Evolutionary conservation across 331 rosid genomes (phyloP), one percentile per base, ranked within the genome.

Genomic region (Cydonia oblonga): DNA sequence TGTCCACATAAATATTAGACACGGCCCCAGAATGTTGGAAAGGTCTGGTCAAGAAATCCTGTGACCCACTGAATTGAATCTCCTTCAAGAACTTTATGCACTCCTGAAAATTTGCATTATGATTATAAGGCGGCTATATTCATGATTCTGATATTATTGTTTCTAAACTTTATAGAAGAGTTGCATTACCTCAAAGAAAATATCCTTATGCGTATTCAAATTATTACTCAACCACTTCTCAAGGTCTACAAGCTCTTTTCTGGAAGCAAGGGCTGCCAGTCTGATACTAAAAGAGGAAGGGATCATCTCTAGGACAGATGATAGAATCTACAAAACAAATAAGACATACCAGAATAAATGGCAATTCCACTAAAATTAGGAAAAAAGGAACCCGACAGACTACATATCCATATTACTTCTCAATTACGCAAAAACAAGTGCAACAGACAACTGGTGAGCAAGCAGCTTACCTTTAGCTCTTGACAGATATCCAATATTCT

Each of bases 191-290:
- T 90, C 93, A 68, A 85, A 91, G 80, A 91, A 95, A 71, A 68
- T 76, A 78, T 91, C 97, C 81, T 79, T 91, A 82, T 84, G 82
- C 1, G 81, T 58, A 79, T 75, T 84, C 64, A 95, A 77, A 72
- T 85, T 89, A 78, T 69, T 80, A 76, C 75, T 82, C 88, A 91
- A 69, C 97, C 97, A 95, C 81, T 87, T 88, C 87, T 90, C 97
- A 30, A 95, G 93, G 79, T 95, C 97, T 74, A 91, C 56, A 82
- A 74, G 82, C 76, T 90, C 96, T 86, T 88, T 89, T 75, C 86
- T 81, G 19, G 90, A 88, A 76, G 99, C 99, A 77, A 88, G 83
- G 76, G 93, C 87, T 9, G 97, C 99, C 81, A 95, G 76, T 83
- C 88, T 89, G 78, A 95, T 84, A 73, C 96, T 69, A 72, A 81